These are phyloP conservation scores for Didymella pomorum DNA, from an alignment of 2,329 filamentous ascomycete species.

Conservation along the genomic window DNA sequence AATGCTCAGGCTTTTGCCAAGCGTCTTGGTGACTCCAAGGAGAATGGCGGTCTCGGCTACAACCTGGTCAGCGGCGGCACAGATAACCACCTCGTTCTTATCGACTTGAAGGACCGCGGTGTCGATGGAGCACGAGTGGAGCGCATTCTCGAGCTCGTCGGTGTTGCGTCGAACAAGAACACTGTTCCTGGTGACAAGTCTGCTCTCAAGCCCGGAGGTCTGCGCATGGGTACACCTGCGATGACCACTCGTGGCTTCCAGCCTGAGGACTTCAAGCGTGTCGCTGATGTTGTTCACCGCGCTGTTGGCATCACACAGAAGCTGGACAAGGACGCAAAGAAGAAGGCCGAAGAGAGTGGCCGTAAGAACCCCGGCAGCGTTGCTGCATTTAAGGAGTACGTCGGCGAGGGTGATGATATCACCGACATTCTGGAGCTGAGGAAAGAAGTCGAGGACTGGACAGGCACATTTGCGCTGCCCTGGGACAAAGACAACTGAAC, in stretches of 20 bases:
- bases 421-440: slow-evolving; percentile 53
- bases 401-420: slow-evolving; percentile 53
- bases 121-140: slow-evolving; percentile 96
- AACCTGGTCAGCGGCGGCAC: slow-evolving; percentile 95
- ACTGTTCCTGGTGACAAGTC: slow-evolving; percentile 97
- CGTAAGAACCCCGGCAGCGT: slow-evolving; percentile 52
- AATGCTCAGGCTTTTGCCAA: slow-evolving; percentile 93
- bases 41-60: slow-evolving; percentile 76
- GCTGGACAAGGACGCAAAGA: slow-evolving; percentile 51
- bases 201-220: slow-evolving; percentile 89
- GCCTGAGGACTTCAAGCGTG: slow-evolving; percentile 85
- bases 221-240: slow-evolving; percentile 95
- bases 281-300: slow-evolving; percentile 53
- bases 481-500: slow-evolving; percentile 47
- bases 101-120: slow-evolving; percentile 86
- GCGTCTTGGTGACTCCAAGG: slow-evolving; percentile 74
- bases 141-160: slow-evolving; percentile 94
- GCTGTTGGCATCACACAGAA: slow-evolving; percentile 53
- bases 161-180: slow-evolving; percentile 99
- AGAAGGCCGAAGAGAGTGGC: slow-evolving; percentile 47
- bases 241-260: slow-evolving; percentile 98
- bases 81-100: slow-evolving; percentile 95
- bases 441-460: slow-evolving; percentile 54
- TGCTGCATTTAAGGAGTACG: slow-evolving; percentile 52
- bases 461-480: slow-evolving; percentile 52